Evolutionary conservation across 2,329 filamentous ascomycete species (phyloP).

Genomic region (Claviceps lovelessii): DNA sequence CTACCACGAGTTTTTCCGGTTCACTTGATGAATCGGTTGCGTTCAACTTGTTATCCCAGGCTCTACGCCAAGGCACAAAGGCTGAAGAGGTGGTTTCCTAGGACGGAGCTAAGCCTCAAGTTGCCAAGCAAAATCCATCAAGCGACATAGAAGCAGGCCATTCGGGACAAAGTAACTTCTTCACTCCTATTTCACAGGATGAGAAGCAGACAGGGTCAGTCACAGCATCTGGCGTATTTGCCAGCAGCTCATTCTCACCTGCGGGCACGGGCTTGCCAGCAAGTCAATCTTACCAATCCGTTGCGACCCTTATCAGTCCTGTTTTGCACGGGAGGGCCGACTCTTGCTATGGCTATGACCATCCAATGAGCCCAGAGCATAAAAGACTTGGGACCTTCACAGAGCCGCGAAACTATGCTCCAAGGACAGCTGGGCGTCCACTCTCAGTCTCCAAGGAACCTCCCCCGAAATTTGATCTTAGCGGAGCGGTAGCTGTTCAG

Average conservation of each 20-base stretch:
- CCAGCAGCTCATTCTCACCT: background rate
- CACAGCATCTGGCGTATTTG: no score
- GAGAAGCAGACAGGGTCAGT: background rate
- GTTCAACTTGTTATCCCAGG: constrained; percentile 1
- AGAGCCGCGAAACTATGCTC: constrained; percentile 29
- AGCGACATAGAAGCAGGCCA: background rate
- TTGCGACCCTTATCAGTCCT: constrained; percentile 1
- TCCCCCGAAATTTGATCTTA: constrained; percentile 25
- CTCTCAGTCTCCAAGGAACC: constrained; percentile 12
- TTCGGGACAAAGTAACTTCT: background rate
- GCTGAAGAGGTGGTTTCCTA: constrained; percentile 2
- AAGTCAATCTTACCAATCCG: constrained; percentile 5
- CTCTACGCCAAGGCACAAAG: constrained; percentile 1
- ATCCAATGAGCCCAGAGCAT: constrained; percentile 6
- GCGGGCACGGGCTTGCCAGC: background rate
- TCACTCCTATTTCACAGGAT: background rate
- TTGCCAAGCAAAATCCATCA: background rate
- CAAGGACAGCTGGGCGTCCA: constrained; percentile 17
- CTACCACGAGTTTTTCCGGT: constrained; percentile 1
- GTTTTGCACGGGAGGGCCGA: background rate
- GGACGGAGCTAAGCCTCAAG: constrained; percentile 3
- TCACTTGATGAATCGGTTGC: constrained; percentile 1
- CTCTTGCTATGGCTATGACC: background rate
- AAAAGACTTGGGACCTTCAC: constrained; percentile 14
- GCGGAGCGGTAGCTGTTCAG: background rate